Evolutionary conservation across 2,329 filamentous ascomycete species (phyloP), one percentile per base, ranked within the genome.

Genomic region (Westerdykella sp.): DNA sequence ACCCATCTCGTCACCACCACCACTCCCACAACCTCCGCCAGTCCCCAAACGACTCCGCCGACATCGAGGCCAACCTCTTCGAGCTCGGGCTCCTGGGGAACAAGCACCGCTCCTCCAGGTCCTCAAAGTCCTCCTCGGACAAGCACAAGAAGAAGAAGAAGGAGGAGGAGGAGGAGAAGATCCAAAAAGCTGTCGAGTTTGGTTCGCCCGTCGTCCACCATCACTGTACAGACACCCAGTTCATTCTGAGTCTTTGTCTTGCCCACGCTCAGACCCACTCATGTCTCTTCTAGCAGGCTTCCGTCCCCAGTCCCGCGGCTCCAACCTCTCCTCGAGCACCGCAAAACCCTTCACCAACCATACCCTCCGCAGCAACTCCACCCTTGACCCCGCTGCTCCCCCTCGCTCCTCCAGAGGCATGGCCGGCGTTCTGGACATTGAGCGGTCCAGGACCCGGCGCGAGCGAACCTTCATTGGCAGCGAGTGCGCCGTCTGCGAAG

Each of bases 391-490:
- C 15, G 51, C 59, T 34, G 42, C 48, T 18, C 65, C 62, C 12
- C 54, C 61, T 34, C 62, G 62, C 49, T 62, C 60, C 31, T 51
- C 53, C 49, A 60, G 64, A 66, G 66, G 60, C 54, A 82, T 83
- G 72, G 76, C 80, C 42, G 79, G 79, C 59, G 78, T 80, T 66
- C 79, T 88, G 73, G 82, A 84, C 59, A 75, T 84, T 41, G 88
- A 95, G 60, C 78, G 87, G 60, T 83, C 79, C 58, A 83, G 88
- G 53, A 83, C 82, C 53, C 80, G 93, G 62, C 79, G 90, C 62
- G 91, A 97, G 70, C 80, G 93, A 63, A 98, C 91, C 2, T 97
- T 96, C 69, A 86, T 97, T 42, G 93, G 93, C 37, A 89, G 83
- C 65, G 87, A 94, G 71, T 98, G 93, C 69, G 87, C 90, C 40